Conservation (phyloP, 108 stramenopile genomes). For the Cyclostephanos tholiformis region DNA sequence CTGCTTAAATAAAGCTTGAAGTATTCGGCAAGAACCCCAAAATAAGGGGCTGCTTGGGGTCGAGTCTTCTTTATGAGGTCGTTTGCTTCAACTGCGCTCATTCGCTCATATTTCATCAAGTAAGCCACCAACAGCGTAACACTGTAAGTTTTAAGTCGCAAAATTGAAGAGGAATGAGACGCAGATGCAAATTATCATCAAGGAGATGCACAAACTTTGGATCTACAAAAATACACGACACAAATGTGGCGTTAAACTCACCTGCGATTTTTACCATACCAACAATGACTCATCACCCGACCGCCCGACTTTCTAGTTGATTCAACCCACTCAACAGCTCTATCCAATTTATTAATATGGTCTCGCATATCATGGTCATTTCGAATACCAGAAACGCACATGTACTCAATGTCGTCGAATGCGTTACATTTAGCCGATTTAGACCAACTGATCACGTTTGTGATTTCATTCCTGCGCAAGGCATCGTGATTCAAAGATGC, state of each 20-base stretch:
- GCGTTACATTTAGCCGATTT: conserved; percentile 15
- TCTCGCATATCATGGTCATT: background rate
- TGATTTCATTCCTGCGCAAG: conserved; percentile 14
- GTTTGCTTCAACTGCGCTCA: conserved; percentile 19
- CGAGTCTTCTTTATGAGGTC: conserved; percentile 27
- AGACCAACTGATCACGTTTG: conserved; percentile 34
- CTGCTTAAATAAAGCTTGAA: background rate
- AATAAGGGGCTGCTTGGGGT: conserved; percentile 34
- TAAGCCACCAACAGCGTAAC: conserved; percentile 37
- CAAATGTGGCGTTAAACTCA: background rate
- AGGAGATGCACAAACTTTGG: background rate
- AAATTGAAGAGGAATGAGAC: background rate
- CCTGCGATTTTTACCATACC: conserved; percentile 37
- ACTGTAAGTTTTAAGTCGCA: background rate
- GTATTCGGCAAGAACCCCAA: conserved; percentile 4
- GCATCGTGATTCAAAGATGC: conserved; percentile 26
- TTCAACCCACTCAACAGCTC: conserved; percentile 37
- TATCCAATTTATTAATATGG: conserved; percentile 1
- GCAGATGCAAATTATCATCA: background rate
- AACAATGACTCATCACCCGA: conserved; percentile 36
- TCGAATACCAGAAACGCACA: conserved; percentile 17
- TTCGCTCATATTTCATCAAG: conserved; percentile 39
- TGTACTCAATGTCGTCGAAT: conserved; percentile 33
- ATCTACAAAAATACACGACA: background rate
- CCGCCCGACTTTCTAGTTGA: conserved; percentile 17